Evolutionary conservation across 805 yeast genomes (phyloP).

Genomic region (Candida piceae): DNA sequence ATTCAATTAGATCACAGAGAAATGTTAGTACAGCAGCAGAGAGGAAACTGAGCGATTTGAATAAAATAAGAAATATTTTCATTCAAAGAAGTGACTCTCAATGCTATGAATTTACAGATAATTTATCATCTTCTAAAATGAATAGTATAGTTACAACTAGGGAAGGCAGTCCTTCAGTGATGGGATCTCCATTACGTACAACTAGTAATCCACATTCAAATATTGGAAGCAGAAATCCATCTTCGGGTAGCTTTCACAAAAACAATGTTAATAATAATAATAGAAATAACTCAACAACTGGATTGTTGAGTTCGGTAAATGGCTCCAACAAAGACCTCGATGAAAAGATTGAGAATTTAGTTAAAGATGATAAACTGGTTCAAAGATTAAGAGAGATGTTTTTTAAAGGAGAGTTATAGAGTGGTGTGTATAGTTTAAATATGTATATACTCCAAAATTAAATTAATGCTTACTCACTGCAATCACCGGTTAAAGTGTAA

Average conservation of each 20-base stretch:
- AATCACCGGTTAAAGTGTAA: too few relatives aligned
- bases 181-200: background rate
- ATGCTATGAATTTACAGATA: slow-evolving; percentile 25
- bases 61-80: slow-evolving; percentile 11
- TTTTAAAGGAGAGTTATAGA: background rate
- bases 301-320: background rate
- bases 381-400: background rate
- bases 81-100: slow-evolving; percentile 28
- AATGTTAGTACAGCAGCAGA: background rate
- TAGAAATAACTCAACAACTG: slow-evolving; percentile 5
- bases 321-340: background rate
- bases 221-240: background rate
- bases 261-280: slow-evolving; percentile 2
- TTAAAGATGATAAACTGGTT: background rate
- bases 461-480: too few relatives aligned
- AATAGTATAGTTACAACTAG: background rate
- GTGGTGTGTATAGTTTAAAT: too few relatives aligned
- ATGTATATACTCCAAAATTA: too few relatives aligned
- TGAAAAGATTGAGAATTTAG: background rate
- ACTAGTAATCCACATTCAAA: too few relatives aligned
- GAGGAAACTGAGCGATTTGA: background rate
- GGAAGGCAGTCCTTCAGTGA: background rate
- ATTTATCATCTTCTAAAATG: background rate
- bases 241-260: background rate
- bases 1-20: too few relatives aligned